phyloP scores from a whole-genome alignment of 2,329 filamentous ascomycete species.

The Pyrenochaeta sp. region DNA sequence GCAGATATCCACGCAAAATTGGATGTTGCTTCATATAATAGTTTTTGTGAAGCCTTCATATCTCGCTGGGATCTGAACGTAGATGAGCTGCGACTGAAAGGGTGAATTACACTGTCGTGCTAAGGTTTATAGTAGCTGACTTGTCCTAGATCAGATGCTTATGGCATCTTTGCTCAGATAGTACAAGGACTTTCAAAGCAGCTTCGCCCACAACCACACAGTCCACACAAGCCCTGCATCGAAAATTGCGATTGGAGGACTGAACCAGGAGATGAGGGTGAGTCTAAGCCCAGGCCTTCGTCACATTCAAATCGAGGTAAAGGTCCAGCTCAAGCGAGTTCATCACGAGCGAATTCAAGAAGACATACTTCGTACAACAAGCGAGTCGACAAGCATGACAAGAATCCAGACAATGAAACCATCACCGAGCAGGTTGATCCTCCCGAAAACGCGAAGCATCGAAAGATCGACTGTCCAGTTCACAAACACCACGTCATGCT shows the following conservation, averaged over 20 bases:
- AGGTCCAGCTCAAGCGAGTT: neutral
- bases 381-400: neutral
- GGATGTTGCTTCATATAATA: neutral
- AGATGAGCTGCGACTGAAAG: neutral
- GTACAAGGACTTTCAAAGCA: neutral
- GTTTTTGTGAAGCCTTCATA: neutral
- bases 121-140: neutral
- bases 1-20: neutral
- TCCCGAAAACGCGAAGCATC: neutral
- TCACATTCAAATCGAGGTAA: neutral
- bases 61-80: neutral
- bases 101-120: neutral
- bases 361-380: neutral
- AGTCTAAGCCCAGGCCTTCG: neutral
- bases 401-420: neutral
- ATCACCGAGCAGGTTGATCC: neutral
- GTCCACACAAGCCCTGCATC: neutral
- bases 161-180: neutral
- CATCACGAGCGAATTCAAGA: neutral
- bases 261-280: neutral
- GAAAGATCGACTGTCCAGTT: constrained; percentile 8
- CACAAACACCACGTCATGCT: constrained; percentile 9
- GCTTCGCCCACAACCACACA: neutral
- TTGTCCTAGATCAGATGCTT: constrained; percentile 1
- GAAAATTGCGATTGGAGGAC: neutral